These are phyloP conservation scores for Neonectria punicea DNA, from an alignment of 2,329 filamentous ascomycete genomes.

Conservation along the genomic window DNA sequence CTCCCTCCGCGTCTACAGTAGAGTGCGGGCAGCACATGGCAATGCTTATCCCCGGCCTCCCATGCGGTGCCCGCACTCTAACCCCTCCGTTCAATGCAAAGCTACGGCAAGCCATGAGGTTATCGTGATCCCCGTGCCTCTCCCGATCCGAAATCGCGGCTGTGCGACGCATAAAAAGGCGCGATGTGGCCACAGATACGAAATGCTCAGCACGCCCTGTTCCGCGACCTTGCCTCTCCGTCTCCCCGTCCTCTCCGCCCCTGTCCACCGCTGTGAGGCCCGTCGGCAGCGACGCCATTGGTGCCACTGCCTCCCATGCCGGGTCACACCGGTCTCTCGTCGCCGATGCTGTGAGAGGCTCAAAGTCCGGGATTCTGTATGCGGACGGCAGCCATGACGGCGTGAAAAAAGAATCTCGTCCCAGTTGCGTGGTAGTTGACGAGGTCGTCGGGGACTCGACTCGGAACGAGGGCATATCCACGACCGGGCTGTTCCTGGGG, in stretches of 20 bases:
- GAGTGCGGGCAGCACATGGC: background rate
- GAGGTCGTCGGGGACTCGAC: background rate
- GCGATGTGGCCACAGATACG: background rate
- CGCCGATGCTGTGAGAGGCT: constrained; percentile 21
- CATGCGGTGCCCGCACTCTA: constrained; percentile 3
- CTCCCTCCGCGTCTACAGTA: background rate
- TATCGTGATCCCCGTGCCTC: constrained; percentile 13
- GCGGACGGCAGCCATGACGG: constrained; percentile 16
- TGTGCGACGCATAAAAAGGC: constrained; percentile 6
- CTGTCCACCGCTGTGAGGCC: constrained; percentile 3
- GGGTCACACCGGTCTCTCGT: constrained; percentile 27
- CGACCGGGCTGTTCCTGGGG: background rate
- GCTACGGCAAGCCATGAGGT: constrained; percentile 22
- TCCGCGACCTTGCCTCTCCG: constrained; percentile 6
- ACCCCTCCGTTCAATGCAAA: constrained; percentile 6
- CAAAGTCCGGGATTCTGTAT: constrained; percentile 10
- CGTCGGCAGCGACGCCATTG: constrained; percentile 18
- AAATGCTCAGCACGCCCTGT: constrained; percentile 6
- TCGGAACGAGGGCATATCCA: background rate
- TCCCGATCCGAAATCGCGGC: constrained; percentile 16
- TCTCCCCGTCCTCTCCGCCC: background rate
- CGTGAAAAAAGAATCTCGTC: constrained; percentile 6
- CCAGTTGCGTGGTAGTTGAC: constrained; percentile 1
- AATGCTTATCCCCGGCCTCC: background rate
- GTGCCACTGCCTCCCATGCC: constrained; percentile 26